These are phyloP conservation scores for Bipolaris zeicola DNA, from an alignment of 2,329 filamentous ascomycete species.

Conservation along the genomic window DNA sequence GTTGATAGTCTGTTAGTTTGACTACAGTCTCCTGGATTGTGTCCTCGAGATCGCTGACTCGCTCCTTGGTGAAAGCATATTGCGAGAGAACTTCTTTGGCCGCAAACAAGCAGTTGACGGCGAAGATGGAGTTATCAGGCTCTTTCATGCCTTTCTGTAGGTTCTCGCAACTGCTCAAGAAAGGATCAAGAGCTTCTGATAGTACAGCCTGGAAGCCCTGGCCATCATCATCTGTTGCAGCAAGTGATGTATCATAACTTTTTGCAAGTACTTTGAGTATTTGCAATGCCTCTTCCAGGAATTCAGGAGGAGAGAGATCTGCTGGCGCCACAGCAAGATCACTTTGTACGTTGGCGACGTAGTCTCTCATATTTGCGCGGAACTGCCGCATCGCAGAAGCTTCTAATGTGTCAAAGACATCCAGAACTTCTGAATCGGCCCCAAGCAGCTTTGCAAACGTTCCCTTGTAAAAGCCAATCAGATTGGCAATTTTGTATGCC, in stretches of 20 bases:
- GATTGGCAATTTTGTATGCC: constrained; percentile 86
- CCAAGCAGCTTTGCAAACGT: constrained; percentile 85
- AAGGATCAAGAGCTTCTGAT: constrained; percentile 82
- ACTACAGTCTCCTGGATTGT: constrained; percentile 61
- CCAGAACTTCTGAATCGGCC: constrained; percentile 69
- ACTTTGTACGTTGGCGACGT: constrained; percentile 73
- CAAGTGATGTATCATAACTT: constrained; percentile 82
- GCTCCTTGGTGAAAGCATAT: constrained; percentile 68
- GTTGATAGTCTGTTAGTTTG: constrained; percentile 70
- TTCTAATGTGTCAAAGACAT: constrained; percentile 71
- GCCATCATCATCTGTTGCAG: constrained; percentile 60
- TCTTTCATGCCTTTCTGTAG: constrained; percentile 66
- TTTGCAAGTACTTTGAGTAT: constrained; percentile 80
- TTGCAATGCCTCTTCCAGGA: constrained; percentile 79
- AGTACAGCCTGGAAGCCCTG: constrained; percentile 77
- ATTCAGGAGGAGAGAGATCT: constrained; percentile 79
- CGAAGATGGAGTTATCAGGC: constrained; percentile 70
- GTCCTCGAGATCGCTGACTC: constrained; percentile 62
- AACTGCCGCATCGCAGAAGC: constrained; percentile 82
- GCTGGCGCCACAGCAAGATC: constrained; percentile 71
- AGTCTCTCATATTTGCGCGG: constrained; percentile 77
- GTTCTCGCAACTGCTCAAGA: constrained; percentile 74
- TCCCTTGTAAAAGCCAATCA: constrained; percentile 84
- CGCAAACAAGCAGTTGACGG: constrained; percentile 71
- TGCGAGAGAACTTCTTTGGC: constrained; percentile 61